Percentiles rank a stretch among this genome's conserved stretches.
Evolutionary conservation across 2,329 filamentous ascomycete genomes (phyloP).

Genomic region (Neopestalotiopsis rosae): DNA sequence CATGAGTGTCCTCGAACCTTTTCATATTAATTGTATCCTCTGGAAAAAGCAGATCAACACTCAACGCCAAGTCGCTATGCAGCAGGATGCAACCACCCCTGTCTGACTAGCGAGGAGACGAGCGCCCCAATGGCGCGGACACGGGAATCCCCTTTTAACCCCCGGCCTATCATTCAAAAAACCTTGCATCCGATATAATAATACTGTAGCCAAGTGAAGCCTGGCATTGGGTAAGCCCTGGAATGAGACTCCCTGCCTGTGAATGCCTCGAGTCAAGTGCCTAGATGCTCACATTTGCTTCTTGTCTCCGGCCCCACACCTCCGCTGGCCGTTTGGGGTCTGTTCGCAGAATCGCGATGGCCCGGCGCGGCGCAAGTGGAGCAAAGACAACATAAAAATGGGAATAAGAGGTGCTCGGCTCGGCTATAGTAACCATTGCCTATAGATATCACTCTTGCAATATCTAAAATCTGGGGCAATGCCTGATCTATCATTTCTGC

Average conservation of each 20-base stretch:
- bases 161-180: neutral
- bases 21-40: conserved; percentile 5
- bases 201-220: no score
- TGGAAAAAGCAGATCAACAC: neutral
- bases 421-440: neutral
- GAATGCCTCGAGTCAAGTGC: no score
- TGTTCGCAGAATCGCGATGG: neutral
- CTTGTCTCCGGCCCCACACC: neutral
- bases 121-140: neutral
- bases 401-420: neutral
- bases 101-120: neutral
- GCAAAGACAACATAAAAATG: no score
- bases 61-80: neutral
- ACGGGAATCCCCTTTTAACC: neutral
- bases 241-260: no score
- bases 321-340: neutral
- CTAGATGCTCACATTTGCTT: neutral
- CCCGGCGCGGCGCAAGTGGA: neutral
- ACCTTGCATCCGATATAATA: neutral
- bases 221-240: no score
- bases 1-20: neutral
- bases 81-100: neutral
- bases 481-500: conserved; percentile 4
- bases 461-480: neutral
- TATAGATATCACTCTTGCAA: neutral